Percentiles rank a stretch among this genome's conserved stretches.
These are phyloP conservation scores for Apium graveolens DNA, from an alignment of 129 eudicot genomes.

Conservation along the genomic window DNA sequence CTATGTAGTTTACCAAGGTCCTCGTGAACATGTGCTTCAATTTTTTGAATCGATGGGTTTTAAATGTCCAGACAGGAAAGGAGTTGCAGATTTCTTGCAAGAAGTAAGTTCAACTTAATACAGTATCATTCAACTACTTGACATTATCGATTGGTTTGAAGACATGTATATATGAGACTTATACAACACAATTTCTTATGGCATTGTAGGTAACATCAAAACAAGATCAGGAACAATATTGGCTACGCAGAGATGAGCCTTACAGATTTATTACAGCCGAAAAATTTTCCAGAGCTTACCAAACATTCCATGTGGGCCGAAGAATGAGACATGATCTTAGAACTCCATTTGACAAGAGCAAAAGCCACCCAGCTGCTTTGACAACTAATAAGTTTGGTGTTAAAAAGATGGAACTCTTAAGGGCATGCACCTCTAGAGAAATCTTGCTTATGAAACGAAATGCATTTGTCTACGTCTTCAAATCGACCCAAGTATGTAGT, in stretches of 20 bases:
- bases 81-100: slow-evolving; percentile 30
- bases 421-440: slow-evolving; percentile 20
- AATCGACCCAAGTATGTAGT: slow-evolving; percentile 16
- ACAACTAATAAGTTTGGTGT: slow-evolving; percentile 14
- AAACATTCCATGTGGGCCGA: slow-evolving; percentile 19
- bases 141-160: background rate
- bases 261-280: slow-evolving; percentile 16
- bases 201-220: slow-evolving; percentile 16
- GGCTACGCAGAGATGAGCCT: slow-evolving; percentile 15
- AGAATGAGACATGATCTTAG: slow-evolving; percentile 13
- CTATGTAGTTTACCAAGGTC: slow-evolving; percentile 27
- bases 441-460: slow-evolving; percentile 25
- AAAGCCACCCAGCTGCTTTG: slow-evolving; percentile 25
- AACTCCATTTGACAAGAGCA: slow-evolving; percentile 24
- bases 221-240: slow-evolving; percentile 27
- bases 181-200: background rate
- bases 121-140: background rate
- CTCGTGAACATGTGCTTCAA: slow-evolving; percentile 17
- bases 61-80: slow-evolving; percentile 31
- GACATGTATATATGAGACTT: background rate
- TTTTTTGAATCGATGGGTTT: slow-evolving; percentile 26
- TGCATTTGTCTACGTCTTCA: slow-evolving; percentile 19
- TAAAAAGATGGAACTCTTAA: slow-evolving; percentile 19
- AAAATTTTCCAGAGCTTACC: slow-evolving; percentile 18
- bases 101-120: slow-evolving; percentile 12